phyloP scores from a whole-genome alignment of 2,329 filamentous ascomycete genomes.

The Penicillium brasilianum region DNA sequence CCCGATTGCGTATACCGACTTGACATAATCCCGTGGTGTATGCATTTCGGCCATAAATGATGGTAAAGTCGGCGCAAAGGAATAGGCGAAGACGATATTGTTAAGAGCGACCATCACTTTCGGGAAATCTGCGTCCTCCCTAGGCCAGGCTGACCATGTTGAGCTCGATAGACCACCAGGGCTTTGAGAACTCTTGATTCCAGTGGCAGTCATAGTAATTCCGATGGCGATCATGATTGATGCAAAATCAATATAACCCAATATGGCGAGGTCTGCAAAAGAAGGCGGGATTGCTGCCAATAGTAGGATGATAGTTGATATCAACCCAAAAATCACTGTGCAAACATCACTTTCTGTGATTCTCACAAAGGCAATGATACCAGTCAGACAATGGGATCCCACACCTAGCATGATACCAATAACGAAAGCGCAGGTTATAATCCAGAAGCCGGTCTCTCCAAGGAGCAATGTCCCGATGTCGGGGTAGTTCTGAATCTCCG shows the following conservation, averaged over 20 bases:
- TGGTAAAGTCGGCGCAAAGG: conserved; percentile 21
- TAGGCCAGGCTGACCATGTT: conserved; percentile 24
- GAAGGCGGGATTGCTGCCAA: conserved; percentile 39
- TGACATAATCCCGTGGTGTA: conserved; percentile 22
- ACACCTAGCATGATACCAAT: conserved; percentile 16
- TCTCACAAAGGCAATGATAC: conserved; percentile 19
- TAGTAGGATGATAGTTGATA: conserved; percentile 29
- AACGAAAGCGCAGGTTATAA: conserved; percentile 22
- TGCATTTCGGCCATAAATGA: conserved; percentile 27
- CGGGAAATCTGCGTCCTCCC: conserved; percentile 13
- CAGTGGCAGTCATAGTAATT: conserved; percentile 40
- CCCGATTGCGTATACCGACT: conserved; percentile 20
- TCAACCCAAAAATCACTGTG: conserved; percentile 20
- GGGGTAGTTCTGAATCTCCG: conserved; percentile 20
- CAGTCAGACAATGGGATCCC: conserved; percentile 23
- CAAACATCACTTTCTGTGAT: conserved; percentile 19
- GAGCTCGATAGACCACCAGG: conserved; percentile 24
- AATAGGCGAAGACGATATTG: conserved; percentile 26
- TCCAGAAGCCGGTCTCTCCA: conserved; percentile 16
- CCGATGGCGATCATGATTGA: conserved; percentile 39
- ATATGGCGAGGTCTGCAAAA: conserved; percentile 30
- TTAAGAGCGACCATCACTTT: conserved; percentile 21
- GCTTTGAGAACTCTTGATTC: conserved; percentile 26
- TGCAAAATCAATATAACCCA: conserved; percentile 31
- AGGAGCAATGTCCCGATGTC: conserved; percentile 19